These are phyloP conservation scores for Aspergillus melleus DNA, from an alignment of 2,329 filamentous ascomycete species.

Conservation along the genomic window DNA sequence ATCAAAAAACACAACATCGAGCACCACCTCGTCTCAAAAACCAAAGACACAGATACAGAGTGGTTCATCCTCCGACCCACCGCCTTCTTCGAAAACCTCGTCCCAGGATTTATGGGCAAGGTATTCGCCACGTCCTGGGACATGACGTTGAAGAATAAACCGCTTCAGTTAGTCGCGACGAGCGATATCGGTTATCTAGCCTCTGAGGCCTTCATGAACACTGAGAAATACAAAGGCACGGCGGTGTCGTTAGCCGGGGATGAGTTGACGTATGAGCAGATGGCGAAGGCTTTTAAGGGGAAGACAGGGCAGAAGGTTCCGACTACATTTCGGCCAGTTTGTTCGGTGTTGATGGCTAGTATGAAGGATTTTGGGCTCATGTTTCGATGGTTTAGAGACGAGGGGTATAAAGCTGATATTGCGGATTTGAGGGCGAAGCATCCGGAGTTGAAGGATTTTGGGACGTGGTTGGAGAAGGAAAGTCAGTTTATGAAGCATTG, in stretches of 20 bases:
- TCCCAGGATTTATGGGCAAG: conserved; percentile 48
- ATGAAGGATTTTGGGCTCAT: conserved; percentile 49
- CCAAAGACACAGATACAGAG: conserved; percentile 48
- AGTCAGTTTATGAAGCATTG: conserved; percentile 39
- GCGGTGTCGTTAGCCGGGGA: conserved; percentile 51
- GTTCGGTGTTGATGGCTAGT: conserved; percentile 41
- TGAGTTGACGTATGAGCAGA: conserved; percentile 50
- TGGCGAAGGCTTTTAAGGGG: conserved; percentile 48
- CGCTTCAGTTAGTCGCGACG: conserved; percentile 45
- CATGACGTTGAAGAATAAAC: conserved; percentile 42
- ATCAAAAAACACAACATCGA: conserved; percentile 63
- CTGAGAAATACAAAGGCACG: conserved; percentile 41
- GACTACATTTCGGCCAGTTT: conserved; percentile 44
- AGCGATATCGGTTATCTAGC: conserved; percentile 56
- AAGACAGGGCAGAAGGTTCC: conserved; percentile 48
- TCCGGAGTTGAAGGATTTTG: conserved; percentile 49
- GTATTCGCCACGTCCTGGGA: conserved; percentile 48
- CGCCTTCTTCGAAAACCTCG: conserved; percentile 62
- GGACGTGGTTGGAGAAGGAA: conserved; percentile 49
- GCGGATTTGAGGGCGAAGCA: conserved; percentile 43
- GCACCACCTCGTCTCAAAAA: conserved; percentile 52
- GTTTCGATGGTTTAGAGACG: conserved; percentile 52
- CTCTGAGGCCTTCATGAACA: conserved; percentile 50
- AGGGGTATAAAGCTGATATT: conserved; percentile 52
- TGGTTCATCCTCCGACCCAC: conserved; percentile 65